Evolutionary conservation across 306 rosid genomes (phyloP), one percentile per base, ranked within the genome.

Genomic region (Cucurbita argyrosperma): DNA sequence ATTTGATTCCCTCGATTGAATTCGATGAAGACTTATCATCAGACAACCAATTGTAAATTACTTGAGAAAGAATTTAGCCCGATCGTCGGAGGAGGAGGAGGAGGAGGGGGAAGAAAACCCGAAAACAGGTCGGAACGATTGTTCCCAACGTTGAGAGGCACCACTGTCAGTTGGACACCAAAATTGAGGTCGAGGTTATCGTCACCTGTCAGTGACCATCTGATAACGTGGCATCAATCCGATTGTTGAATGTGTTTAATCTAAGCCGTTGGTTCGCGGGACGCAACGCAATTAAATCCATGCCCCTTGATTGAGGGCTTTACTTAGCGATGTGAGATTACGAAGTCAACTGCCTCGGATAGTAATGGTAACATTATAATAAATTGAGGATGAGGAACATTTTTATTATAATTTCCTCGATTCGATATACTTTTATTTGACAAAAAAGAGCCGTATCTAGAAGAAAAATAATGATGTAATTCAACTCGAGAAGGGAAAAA

Each of bases 191-290:
- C n/a, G 45, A 13, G 39, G 23, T 69, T 69, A 49, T 69, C 58
- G 74, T 69, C 74, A 69, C 74, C 74, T 69, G 74, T 69, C 74
- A 23, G 74, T 69, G 58, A 55, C 74, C 72, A 67, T 67, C 6
- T 46, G 45, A 67, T 12, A 40, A 45, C 72, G 72, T 67, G 72
- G 72, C 72, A 30, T 5, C 10, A 1, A 6, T 67, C 23, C 19
- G 5, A 67, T 66, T 45, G 55, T 11, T 18, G 21, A 40, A 67
- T 67, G 37, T 26, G 55, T 2, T 67, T 8, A 67, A 67, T 67
- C 72, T 19, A 21, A 6, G 54, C 55, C 72, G 55, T 67, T 67
- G 55, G 11, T 67, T 67, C 6, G 3, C 3, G 12, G 11, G 11
- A 67, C 16, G 5, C 19, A 13, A 10, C 72, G 9, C 18, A 1